A percentile compares a stretch with the other conserved stretches of the same genome.
These are phyloP conservation scores for Emiliania huxleyi DNA, from an alignment of 78 protist species.

Conservation along the genomic window DNA sequence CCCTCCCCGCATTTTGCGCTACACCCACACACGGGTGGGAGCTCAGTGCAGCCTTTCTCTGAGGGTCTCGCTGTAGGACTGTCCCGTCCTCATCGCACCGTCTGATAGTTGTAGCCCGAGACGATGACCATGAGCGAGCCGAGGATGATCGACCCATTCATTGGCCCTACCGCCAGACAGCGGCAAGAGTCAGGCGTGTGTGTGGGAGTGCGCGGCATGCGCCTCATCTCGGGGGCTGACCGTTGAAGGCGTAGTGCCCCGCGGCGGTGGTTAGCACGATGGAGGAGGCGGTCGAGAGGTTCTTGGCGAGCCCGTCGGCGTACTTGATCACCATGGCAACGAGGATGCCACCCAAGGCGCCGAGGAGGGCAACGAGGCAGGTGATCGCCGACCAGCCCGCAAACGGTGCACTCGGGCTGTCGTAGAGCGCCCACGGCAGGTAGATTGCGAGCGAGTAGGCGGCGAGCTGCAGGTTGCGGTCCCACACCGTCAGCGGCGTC, in stretches of 20 bases:
- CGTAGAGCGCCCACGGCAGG: not conserved
- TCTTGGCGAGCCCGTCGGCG: not conserved
- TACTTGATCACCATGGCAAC: not conserved
- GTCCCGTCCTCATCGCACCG: not conserved
- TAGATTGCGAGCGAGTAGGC: not conserved
- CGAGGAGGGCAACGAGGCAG: not conserved
- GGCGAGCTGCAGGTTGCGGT: slow-evolving; percentile 14
- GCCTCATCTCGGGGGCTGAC: too few species aligned
- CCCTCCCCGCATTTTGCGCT: too few species aligned
- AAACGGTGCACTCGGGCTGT: not conserved
- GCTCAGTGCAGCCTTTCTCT: too few species aligned
- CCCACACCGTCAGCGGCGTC: not conserved
- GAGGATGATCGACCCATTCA: not conserved
- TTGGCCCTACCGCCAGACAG: too few species aligned
- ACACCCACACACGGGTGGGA: too few species aligned
- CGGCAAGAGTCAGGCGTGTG: too few species aligned
- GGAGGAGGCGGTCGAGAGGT: not conserved
- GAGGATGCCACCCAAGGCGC: not conserved
- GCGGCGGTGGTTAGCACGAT: not conserved
- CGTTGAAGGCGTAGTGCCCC: not conserved
- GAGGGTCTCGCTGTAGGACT: too few species aligned
- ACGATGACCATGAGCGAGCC: not conserved
- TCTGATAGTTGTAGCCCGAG: not conserved
- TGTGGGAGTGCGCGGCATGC: too few species aligned
- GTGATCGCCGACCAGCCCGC: not conserved